Evolutionary conservation across 345 rosid species (phyloP), one percentile per base, ranked within the genome.

Genomic region (Carallia brachiata): DNA sequence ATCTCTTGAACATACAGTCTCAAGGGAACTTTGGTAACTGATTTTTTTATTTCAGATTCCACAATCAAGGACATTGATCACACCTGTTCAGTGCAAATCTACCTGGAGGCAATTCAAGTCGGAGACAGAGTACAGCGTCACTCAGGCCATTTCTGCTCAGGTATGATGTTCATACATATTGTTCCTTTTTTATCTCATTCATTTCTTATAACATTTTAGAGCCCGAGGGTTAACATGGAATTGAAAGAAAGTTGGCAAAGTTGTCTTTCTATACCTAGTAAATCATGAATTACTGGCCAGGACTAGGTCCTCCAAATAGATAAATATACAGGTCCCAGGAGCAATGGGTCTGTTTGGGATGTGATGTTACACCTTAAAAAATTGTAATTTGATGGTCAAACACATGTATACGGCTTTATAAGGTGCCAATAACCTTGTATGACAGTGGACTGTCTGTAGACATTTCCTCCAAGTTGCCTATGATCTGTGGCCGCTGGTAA

Each of bases 91-190:
- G 80, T 96, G 99, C 86, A 96, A 92, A 82, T 75, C 89, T 32
- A 78, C 92, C 84, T 96, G 99, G 99, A 88, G 98, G 82, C 99
- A 96, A 70, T 96, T 96, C 83, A 89, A 87, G 86, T 66, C 86
- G 15, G 98, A 96, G 82, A 96, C 99, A 44, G 97, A 90, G 82
- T 90, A 89, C 76, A 86, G 78, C 13, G 96, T 96, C 63, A 85
- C 98, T 66, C 99, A 92, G 78, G 99, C 99, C 71, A 84, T 96
- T 79, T 89, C 99, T 81, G 97, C 99, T 47, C 99, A 96, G 98
- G 99, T 77, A 82, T 77, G 81, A 60, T 62, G 15, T 15, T 65
- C 52, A 60, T 39, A 27, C 58, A 40, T 37, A 61, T 4, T 55
- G 1, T 23, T 56, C 16, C 60, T 56, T 56, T 56, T 12, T 10